Base-by-base conservation (phyloP, 345 rosid genomes). In the Arabidopsis suecica region DNA sequence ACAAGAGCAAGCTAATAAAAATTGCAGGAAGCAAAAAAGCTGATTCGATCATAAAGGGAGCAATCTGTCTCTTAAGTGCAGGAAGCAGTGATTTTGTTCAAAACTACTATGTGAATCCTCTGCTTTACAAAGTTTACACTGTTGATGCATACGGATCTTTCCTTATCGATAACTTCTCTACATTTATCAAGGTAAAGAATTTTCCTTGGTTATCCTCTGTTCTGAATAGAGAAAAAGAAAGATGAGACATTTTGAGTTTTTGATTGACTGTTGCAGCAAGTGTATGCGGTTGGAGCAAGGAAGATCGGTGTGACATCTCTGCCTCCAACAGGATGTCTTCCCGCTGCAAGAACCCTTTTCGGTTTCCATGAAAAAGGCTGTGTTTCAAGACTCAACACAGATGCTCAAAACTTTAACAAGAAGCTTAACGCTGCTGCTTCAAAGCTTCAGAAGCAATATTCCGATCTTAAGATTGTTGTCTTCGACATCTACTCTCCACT, bases 41-140 rank as follows among this genome's bases (percentile, higher is more conserved):
- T 25, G 89, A 86, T 28, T 61, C 87, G 23, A 87, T 95, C 55
- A 81, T 89, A 57, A 86, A 81, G 45, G 94, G 74, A 65, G 85
- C 94, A 23, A 53, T 95, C 1, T 89, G 85, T 61, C 6, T 92
- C 11, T 11, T 92, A 71, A 87, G 97, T 72, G 96, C 94, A 9
- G 99, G 99, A 30, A 92, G 88, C 54, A 85, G 93, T n/a, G 98
- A 95, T 75, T 92, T 84, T 76, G 86, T 95, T 62, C 97, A 92
- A 81, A 89, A 92, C 65, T 92, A 92, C 69, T 88, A 89, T 48
- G 85, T 90, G 28, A 95, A 92, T 71, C 99, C 99, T 76, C 53
- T 63, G n/a, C 37, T 90, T 33, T 76, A 83, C 88, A 82, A 77
- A 64, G 62, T 71, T 44, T 87, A 83, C 71, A 85, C 93, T 59